Evolutionary conservation across 2,329 filamentous ascomycete genomes (phyloP), one percentile per base, ranked within the genome.

Genomic region (Pezicula carpinea): DNA sequence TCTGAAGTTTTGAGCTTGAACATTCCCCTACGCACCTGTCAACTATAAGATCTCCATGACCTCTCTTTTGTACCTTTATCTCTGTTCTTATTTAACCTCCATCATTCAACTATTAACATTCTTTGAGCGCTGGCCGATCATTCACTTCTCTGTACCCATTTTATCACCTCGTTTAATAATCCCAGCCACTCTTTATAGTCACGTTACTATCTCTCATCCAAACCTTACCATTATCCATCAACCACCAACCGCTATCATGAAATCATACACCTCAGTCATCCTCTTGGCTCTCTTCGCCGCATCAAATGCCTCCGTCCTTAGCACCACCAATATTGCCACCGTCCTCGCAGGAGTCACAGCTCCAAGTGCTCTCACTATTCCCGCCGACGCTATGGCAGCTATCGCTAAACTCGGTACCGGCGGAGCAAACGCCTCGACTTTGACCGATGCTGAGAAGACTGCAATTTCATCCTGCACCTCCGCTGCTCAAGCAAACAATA

Each of bases 361-460:
- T 14, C 51, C 48, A 43, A 47, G 42, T 5, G 39, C 44, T 3
- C 50, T 58, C 19, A 56, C 54, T 17, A 53, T 57, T 18, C 43
- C 53, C 3, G 50, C 49, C 2, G 54, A 39, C n/a, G 53, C 53
- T 15, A 53, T 56, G 54, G 53, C 49, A 33, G 54, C 56, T 3
- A 58, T 58, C 29, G 26, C 48, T 4, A 56, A 55, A 39, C 49
- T 58, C 13, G 53, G 53, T 2, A 57, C 50, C n/a, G 53, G 56
- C 23, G 54, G 56, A 4, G 51, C 34, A 2, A 54, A 48, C 22
- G 49, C 49, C 4, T 29, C 46, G 3, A 49, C 39, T 5, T 40
- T 58, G 10, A 50, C 31, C 6, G 47, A 44, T 11, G 51, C 54
- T 6, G 53, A 58, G 4, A 55, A 43, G 32, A 44, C 51, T 22